Conservation (phyloP, 495 filamentous ascomycete species). For the Pseudevernia furfuracea region DNA sequence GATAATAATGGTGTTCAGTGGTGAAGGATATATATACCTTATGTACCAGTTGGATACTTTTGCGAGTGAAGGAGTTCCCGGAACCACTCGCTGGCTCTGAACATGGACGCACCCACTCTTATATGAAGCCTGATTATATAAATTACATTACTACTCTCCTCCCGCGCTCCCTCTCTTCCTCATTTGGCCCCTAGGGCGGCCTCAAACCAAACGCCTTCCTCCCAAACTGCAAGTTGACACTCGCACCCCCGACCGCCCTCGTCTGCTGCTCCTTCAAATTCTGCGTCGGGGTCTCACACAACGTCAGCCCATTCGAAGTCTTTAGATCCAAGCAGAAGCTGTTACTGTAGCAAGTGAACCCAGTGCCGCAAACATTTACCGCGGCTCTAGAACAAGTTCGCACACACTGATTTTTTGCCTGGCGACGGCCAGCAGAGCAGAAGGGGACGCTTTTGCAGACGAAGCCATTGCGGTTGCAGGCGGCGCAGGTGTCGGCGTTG, state of each 20-base stretch:
- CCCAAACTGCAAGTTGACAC: not conserved
- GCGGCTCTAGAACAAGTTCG: not conserved
- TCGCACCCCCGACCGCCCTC: constrained; percentile 1
- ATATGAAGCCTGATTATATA: not conserved
- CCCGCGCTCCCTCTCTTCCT: too few species aligned
- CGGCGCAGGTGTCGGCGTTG: not conserved
- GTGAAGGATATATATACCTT: too few species aligned
- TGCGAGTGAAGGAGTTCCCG: too few species aligned
- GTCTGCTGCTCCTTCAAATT: constrained; percentile 7
- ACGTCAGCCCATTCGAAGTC: not conserved
- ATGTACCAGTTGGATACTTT: too few species aligned
- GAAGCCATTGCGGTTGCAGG: constrained; percentile 4
- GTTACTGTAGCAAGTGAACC: not conserved
- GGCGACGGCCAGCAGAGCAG: not conserved
- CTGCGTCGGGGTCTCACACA: constrained; percentile 2
- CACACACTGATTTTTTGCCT: not conserved
- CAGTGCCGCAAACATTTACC: not conserved
- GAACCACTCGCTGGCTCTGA: too few species aligned
- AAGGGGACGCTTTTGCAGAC: not conserved
- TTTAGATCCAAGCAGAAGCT: constrained; percentile 1
- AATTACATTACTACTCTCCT: not conserved
- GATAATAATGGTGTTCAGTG: too few species aligned
- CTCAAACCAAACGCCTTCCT: not conserved
- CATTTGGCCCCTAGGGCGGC: not conserved
- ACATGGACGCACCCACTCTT: too few species aligned